Conservation (phyloP, 139 green algal genomes). For the Micromonas commoda region DNA sequence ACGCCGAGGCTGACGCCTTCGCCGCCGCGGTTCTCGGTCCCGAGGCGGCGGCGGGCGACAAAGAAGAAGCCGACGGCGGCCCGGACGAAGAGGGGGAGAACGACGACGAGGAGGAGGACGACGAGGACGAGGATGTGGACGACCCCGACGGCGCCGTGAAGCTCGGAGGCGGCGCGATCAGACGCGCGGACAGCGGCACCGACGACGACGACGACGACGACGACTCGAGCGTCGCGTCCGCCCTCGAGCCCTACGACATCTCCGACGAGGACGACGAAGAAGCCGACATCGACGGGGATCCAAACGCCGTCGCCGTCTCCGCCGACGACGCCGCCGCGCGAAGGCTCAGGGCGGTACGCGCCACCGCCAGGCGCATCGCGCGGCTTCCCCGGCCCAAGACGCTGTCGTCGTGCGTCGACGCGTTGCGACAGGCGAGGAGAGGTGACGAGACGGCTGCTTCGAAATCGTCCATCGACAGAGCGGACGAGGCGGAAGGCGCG, state of each 20-base stretch:
- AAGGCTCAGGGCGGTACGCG: background rate
- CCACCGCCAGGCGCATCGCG: background rate
- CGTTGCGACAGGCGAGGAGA: background rate
- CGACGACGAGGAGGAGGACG: background rate
- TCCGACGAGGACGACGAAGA: background rate
- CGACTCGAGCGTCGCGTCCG: background rate
- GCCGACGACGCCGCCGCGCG: background rate
- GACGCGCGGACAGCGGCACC: background rate
- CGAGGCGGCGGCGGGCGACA: background rate
- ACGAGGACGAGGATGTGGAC: background rate
- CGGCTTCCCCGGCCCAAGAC: constrained; percentile 6
- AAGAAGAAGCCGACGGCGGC: background rate
- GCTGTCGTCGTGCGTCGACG: background rate
- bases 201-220: constrained; percentile 4
- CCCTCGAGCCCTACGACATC: constrained; percentile 7
- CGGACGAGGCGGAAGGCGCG: constrained; percentile 9
- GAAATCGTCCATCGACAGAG: background rate
- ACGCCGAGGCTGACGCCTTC: background rate
- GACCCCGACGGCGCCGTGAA: background rate
- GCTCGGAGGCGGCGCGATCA: background rate
- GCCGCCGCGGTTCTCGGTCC: too few species aligned
- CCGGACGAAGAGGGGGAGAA: background rate
- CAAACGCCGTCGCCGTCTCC: background rate
- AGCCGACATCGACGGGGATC: background rate
- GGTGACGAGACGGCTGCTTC: background rate